Base-by-base conservation (phyloP, 1,139 yeast species). In the Candida glucosophila region DNA sequence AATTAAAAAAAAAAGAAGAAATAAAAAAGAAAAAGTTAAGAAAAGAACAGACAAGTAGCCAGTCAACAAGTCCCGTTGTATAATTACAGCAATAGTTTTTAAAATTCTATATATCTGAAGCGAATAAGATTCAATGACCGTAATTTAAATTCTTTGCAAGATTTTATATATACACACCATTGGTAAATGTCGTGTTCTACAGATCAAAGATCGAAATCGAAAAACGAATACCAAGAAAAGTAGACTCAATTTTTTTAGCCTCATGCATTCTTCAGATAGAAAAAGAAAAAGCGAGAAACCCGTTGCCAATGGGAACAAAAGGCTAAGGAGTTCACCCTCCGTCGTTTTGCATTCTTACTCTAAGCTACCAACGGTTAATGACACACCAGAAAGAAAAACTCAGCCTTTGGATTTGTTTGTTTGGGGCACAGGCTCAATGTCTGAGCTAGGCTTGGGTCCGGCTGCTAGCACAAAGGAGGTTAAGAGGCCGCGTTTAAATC, bases 361-460 rank as follows among this genome's bases (percentile, higher is more conserved):
- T 2, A 61, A 56, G 36, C 50, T 68, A 31, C 68, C 73, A 9
- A 50, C 62, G 14, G 50, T 72, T 36, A 71, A 71, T 41, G 43
- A 38, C 20, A 40, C 48, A 20, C 73, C 73, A 5, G 31, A 36
- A 0, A 44, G 57, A 15, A 67, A 63, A 36, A 40, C 63, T 1
- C 55, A 62, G 18, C 67, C 67, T 11, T 57, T 88, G 28, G 92
- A 85, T 43, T 64, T 90, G 2, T 90, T 81, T 48, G 93, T 83
- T 20, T 90, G 94, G 80, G 99, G 99, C 17, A 73, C 94, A 1
- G 98, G 98, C 1, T 77, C 95, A 2, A 88, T 90, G 88, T 86
- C 96, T 60, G 98, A 92, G 49, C 63, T 90, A 19, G 99, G 98
- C 1, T 63, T 90, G 10, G 99, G 98, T 0, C 96, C 97, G 8